A percentile compares a stretch with the other conserved stretches of the same genome.
These are phyloP conservation scores for Xylariaceae sp. DNA, from an alignment of 2,329 filamentous ascomycete genomes.

Conservation along the genomic window DNA sequence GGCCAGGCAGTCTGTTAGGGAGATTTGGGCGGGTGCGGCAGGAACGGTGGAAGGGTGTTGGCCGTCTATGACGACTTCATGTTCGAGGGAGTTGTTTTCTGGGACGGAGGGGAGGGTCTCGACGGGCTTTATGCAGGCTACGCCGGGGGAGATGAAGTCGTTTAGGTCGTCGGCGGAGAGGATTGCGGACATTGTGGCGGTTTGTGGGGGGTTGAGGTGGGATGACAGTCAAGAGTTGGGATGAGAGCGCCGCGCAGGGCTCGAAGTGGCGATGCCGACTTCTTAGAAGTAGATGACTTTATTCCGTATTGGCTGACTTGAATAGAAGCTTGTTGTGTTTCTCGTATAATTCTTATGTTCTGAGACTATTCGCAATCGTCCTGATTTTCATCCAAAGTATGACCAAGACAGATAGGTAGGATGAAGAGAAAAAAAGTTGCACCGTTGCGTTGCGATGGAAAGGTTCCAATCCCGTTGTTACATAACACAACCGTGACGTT, in stretches of 20 bases:
- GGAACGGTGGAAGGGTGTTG: constrained; percentile 41
- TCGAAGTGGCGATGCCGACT: background rate
- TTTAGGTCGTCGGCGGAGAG: constrained; percentile 95
- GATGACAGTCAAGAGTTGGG: background rate
- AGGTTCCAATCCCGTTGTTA: too few species aligned
- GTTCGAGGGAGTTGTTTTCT: constrained; percentile 41
- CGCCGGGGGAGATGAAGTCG: constrained; percentile 96
- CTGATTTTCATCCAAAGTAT: background rate
- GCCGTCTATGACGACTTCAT: constrained; percentile 93
- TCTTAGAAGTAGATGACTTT: too few species aligned
- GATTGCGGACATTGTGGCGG: constrained; percentile 79
- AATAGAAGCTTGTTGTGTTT: too few species aligned
- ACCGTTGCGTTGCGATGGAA: too few species aligned
- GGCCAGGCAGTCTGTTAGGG: constrained; percentile 91
- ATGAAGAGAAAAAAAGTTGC: too few species aligned
- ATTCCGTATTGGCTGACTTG: too few species aligned
- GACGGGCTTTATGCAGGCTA: constrained; percentile 96
- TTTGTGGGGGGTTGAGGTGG: background rate
- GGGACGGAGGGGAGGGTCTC: constrained; percentile 70
- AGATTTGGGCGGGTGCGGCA: constrained; percentile 76
- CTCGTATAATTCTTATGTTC: too few species aligned
- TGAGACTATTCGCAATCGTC: background rate
- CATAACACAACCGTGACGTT: too few species aligned
- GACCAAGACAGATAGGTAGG: too few species aligned
- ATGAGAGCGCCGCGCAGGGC: background rate